Evolutionary conservation across 2,329 filamentous ascomycete species (phyloP), one percentile per base, ranked within the genome.

Genomic region (Alternaria triticimaculans): DNA sequence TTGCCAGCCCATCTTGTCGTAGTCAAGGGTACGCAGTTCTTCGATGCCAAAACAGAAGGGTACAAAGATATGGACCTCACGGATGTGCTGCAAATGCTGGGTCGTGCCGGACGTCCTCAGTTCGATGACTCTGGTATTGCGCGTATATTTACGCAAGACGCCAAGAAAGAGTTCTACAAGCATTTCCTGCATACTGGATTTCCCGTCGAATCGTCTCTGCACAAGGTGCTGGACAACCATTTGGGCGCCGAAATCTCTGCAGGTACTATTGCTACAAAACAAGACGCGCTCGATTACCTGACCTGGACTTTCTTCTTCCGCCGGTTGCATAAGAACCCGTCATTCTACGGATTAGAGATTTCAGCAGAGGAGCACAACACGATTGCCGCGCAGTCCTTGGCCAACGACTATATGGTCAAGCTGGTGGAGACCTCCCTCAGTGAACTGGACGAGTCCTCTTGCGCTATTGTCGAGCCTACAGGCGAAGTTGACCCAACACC

Each of bases 261-360:
- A 1, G 94, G 93, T 70, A 99, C 96, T 0, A 92, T 99, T 55
- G 85, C 91, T 30, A 97, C 94, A 9, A 97, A 97, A 80, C 96
- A 99, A 81, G 96, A 99, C 81, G 96, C 96, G 1, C 87, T 99
- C 5, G 96, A 99, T 80, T 99, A 99, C 77, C 83, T 99, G 57
- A 99, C 96, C 0, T 99, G 96, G 96, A 99, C 96, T 1, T 99
- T 99, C 84, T 99, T 99, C 87, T 99, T 99, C 87, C 89, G 96
- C 3, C 87, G 96, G 11, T 83, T 99, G 43, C 96, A 99, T 84
- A 99, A 99, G 85, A 99, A 99, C 73, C 96, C 96, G 2, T 97
- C 94, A 0, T 99, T 97, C 82, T 99, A 99, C 72, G 96, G 96
- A 0, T 89, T 99, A 0, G 92, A 97, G 77, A 96, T 99, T 48